Conservation (phyloP, 257 asterid genomes). For the Solanum arcanum region DNA sequence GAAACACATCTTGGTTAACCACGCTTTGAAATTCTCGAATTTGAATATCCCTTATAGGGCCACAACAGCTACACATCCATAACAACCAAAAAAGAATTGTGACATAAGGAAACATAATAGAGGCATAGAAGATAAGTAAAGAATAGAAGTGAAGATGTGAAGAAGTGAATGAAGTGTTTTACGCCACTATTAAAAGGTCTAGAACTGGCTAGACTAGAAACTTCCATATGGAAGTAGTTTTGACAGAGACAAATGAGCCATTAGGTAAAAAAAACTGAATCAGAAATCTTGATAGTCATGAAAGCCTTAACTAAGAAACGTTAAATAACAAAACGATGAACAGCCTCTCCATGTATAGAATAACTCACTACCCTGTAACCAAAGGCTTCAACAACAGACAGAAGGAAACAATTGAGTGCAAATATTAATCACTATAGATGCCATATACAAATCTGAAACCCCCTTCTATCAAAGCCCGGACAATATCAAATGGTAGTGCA, state of each 20-base stretch:
- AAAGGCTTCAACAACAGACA: not conserved
- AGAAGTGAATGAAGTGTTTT: no score
- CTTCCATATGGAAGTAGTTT: not conserved
- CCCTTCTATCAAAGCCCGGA: not conserved
- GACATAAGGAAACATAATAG: not conserved
- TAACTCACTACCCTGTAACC: not conserved
- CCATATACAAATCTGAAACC: not conserved
- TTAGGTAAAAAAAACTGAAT: not conserved
- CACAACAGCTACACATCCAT: not conserved
- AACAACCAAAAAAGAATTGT: not conserved
- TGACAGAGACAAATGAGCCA: not conserved
- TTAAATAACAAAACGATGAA: not conserved
- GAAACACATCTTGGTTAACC: not conserved
- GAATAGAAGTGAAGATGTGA: no score
- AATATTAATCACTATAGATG: not conserved
- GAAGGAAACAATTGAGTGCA: rapidly evolving
- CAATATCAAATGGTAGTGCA: not conserved
- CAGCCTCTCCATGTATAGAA: not conserved
- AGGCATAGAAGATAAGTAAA: not conserved
- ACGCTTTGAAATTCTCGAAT: not conserved
- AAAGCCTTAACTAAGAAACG: not conserved
- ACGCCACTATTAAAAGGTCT: not conserved
- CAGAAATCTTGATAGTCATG: not conserved
- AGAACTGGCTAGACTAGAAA: not conserved
- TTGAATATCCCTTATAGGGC: not conserved